Conservation (phyloP, 768 basidiomycete species). For the Ephemerocybe angulata region DNA sequence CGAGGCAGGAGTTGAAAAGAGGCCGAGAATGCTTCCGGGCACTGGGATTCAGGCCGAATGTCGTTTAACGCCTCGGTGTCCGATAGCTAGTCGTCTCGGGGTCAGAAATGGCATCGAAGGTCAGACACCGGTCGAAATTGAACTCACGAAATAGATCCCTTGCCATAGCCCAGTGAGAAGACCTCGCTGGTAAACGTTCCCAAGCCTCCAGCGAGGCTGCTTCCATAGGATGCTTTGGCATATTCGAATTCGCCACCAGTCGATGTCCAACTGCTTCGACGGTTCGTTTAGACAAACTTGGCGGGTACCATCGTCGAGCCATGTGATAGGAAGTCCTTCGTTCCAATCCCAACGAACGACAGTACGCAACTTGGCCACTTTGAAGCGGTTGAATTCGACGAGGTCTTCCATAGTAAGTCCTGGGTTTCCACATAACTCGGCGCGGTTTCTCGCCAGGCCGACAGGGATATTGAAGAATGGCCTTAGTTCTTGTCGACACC, state of each 20-base stretch:
- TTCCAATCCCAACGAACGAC: constrained; percentile 17
- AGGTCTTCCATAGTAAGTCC: neutral
- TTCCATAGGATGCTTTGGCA: constrained; percentile 22
- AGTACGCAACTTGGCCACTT: constrained; percentile 3
- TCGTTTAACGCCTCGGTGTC: constrained; percentile 7
- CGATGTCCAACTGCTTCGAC: constrained; percentile 43
- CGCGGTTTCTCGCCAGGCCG: neutral
- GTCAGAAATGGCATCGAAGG: neutral
- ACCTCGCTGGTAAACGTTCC: constrained; percentile 46
- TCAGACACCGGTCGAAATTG: constrained; percentile 1
- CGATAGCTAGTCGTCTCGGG: neutral
- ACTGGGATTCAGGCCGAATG: neutral
- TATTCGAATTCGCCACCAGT: constrained; percentile 56
- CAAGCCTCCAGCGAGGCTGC: constrained; percentile 25
- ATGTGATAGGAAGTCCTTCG: neutral
- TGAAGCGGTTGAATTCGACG: constrained; percentile 30
- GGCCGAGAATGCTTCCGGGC: neutral
- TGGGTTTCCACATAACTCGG: constrained; percentile 1
- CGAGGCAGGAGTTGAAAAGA: constrained; percentile 7
- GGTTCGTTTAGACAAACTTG: neutral
- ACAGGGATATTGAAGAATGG: constrained; percentile 2
- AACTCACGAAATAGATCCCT: constrained; percentile 58
- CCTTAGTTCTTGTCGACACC: constrained; percentile 53
- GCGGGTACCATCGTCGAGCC: constrained; percentile 30
- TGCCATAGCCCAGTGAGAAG: constrained; percentile 56